Percentiles rank a stretch among this genome's conserved stretches.
Conservation (phyloP, 225 moss, liverwort and hornwort species). For the Pleurozium schreberi region DNA sequence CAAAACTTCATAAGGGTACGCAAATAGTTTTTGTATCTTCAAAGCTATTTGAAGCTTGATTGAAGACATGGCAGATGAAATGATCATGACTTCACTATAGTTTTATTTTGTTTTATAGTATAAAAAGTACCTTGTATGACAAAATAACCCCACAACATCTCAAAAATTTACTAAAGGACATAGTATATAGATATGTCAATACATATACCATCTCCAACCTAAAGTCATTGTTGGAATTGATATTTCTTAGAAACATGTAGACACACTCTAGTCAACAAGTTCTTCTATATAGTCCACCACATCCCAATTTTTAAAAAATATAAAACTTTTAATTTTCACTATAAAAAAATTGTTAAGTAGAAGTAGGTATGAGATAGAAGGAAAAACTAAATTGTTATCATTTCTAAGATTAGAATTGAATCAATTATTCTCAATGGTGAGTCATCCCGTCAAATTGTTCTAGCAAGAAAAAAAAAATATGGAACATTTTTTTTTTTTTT, state of each 20-base stretch:
- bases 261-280: accelerated
- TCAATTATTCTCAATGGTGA: background rate
- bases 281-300: background rate
- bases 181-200: background rate
- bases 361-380: background rate
- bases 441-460: too few species aligned
- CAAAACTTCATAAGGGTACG: background rate
- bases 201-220: background rate
- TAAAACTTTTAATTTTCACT: background rate
- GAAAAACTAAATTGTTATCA: background rate
- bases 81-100: background rate
- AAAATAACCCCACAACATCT: background rate
- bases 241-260: background rate
- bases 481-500: background rate
- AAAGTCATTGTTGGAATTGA: background rate
- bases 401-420: background rate
- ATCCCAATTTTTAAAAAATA: background rate
- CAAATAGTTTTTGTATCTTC: background rate
- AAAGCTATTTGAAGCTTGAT: background rate
- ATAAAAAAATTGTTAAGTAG: background rate
- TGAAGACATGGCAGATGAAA: background rate
- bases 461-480: background rate
- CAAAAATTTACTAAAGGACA: background rate
- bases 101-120: background rate
- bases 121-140: accelerated